These are phyloP conservation scores for Sphenostylis stenocarpa DNA, from an alignment of 306 rosid genomes.

Conservation along the genomic window DNA sequence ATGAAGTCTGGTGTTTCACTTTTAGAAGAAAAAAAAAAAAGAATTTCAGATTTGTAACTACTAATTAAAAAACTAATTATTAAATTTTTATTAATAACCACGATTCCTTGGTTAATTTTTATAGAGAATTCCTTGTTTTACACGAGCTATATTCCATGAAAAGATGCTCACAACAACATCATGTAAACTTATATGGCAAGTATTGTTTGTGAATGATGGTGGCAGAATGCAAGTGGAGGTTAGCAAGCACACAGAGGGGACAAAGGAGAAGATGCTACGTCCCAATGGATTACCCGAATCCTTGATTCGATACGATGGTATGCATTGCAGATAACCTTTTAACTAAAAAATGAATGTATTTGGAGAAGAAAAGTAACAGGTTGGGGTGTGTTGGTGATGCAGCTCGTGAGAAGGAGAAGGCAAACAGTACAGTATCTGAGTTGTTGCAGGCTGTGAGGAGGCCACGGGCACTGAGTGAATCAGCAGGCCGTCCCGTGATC, in stretches of 20 bases:
- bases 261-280: conserved; percentile 84
- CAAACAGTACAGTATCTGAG: conserved; percentile 63
- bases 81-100: neutral
- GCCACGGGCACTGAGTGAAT: conserved; percentile 82
- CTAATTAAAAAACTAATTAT: neutral
- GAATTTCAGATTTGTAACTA: neutral
- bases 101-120: neutral
- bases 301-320: conserved; percentile 93
- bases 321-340: neutral
- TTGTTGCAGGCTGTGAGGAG: conserved; percentile 74
- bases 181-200: neutral
- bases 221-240: conserved; percentile 98
- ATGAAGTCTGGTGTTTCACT: neutral
- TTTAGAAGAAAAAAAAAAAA: neutral
- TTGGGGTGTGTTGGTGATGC: conserved; percentile 1
- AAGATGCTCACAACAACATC: neutral
- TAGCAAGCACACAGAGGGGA: conserved; percentile 94
- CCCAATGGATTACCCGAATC: conserved; percentile 98
- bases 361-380: neutral
- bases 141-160: neutral
- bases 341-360: no score
- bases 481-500: conserved; percentile 54
- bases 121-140: neutral
- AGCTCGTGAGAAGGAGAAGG: conserved; percentile 93
- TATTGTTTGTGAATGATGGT: neutral